Percentiles rank a stretch among this genome's conserved stretches.
These are phyloP conservation scores for Lactifluus hygrophoroides DNA, from an alignment of 768 basidiomycete species.

Conservation along the genomic window DNA sequence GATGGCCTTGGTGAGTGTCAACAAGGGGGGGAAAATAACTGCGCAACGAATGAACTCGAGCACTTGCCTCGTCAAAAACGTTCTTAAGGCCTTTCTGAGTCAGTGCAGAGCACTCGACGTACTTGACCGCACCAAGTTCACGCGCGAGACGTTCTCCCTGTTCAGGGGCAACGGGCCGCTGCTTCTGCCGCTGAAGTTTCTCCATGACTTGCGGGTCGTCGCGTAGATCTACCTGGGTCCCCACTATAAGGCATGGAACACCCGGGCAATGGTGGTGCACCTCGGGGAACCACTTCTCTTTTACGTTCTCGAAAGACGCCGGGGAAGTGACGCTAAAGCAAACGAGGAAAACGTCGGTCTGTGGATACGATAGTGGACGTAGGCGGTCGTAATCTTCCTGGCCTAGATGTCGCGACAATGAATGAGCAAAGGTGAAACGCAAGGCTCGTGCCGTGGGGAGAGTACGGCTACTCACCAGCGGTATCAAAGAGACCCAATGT, in stretches of 20 bases:
- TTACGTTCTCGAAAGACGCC: constrained; percentile 99
- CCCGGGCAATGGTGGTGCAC: constrained; percentile 99
- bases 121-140: constrained; percentile 97
- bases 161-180: constrained; percentile 81
- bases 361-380: constrained; percentile 97
- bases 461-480: constrained; percentile 62
- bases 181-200: constrained; percentile 94
- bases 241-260: constrained; percentile 97
- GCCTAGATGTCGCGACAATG: constrained; percentile 38
- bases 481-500: constrained; percentile 98
- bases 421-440: constrained; percentile 12
- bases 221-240: constrained; percentile 95
- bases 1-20: constrained; percentile 59
- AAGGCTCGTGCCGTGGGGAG: not conserved
- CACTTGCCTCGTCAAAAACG: constrained; percentile 95
- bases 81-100: constrained; percentile 99
- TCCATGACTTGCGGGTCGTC: constrained; percentile 90
- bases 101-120: constrained; percentile 97
- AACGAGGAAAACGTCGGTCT: constrained; percentile 98
- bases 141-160: constrained; percentile 92
- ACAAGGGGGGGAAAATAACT: not conserved
- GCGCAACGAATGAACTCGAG: not conserved
- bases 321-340: constrained; percentile 99
- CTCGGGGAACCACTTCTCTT: constrained; percentile 99
- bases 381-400: constrained; percentile 99